Conservation (phyloP, 495 filamentous ascomycete species). For the Xylaria longipes region DNA sequence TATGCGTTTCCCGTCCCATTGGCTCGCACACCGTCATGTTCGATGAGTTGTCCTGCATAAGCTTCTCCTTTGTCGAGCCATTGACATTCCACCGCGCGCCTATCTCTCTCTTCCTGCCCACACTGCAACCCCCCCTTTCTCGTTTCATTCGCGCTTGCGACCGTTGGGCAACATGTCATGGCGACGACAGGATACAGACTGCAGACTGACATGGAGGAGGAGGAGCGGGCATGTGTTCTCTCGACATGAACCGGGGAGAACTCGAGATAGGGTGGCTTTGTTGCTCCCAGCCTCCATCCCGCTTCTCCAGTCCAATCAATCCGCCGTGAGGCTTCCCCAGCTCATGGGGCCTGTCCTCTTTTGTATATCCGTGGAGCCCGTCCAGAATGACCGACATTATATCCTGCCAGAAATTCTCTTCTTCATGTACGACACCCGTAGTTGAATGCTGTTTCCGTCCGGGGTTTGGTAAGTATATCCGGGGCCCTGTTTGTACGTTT, state of each 20-base stretch:
- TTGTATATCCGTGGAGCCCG: slow-evolving; percentile 3
- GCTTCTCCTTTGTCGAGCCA: slow-evolving; percentile 29
- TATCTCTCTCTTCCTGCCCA: slow-evolving; percentile 27
- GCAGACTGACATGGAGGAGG: not conserved
- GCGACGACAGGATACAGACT: not conserved
- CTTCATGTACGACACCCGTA: slow-evolving; percentile 39
- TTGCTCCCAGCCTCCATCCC: slow-evolving; percentile 11
- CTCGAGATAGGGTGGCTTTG: slow-evolving; percentile 5
- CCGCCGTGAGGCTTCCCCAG: slow-evolving; percentile 34
- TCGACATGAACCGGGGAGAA: not conserved
- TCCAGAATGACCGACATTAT: not conserved
- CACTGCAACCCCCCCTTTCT: slow-evolving; percentile 34
- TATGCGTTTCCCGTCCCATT: slow-evolving; percentile 22
- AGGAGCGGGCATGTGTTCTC: not conserved
- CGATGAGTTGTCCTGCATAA: slow-evolving; percentile 46
- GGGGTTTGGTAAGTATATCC: slow-evolving; percentile 20
- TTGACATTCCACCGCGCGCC: slow-evolving; percentile 31
- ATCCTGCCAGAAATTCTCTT: slow-evolving; percentile 30
- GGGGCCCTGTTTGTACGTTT: slow-evolving; percentile 29
- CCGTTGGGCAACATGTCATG: slow-evolving; percentile 35
- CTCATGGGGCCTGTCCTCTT: not conserved
- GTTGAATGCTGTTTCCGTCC: slow-evolving; percentile 25
- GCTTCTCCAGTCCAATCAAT: slow-evolving; percentile 24
- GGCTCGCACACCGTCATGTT: slow-evolving; percentile 30
- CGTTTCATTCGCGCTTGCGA: slow-evolving; percentile 34